Percentiles rank a stretch among this genome's conserved stretches.
phyloP scores from a whole-genome alignment of 2,329 filamentous ascomycete genomes.

The Trichoderma koningii region DNA sequence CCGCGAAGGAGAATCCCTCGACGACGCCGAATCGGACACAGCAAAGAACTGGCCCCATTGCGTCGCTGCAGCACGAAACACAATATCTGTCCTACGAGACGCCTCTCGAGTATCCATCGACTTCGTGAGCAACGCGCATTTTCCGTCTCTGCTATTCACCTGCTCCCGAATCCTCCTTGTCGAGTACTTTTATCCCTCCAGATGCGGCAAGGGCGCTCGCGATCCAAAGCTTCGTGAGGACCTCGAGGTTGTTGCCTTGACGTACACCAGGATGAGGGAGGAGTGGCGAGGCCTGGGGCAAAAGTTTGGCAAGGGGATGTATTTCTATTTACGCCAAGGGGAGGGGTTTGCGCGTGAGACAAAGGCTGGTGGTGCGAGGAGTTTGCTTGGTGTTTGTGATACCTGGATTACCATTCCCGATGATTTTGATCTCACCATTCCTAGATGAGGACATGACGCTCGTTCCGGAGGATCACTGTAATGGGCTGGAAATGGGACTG shows the following conservation, averaged over 20 bases:
- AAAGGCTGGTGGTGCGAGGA: constrained; percentile 30
- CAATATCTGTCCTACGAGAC: constrained; percentile 30
- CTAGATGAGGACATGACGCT: neutral
- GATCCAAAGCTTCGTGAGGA: constrained; percentile 31
- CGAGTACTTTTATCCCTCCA: constrained; percentile 31
- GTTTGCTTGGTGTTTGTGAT: constrained; percentile 30
- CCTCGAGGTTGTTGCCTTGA: constrained; percentile 30
- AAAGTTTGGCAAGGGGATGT: constrained; percentile 33
- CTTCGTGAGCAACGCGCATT: constrained; percentile 31
- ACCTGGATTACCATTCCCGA: constrained; percentile 29
- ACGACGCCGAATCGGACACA: constrained; percentile 22
- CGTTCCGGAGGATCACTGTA: neutral
- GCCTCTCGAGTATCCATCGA: constrained; percentile 28
- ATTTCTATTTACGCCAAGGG: constrained; percentile 30
- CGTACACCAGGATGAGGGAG: constrained; percentile 29
- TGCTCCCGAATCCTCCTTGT: constrained; percentile 30
- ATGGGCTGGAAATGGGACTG: too few relatives aligned
- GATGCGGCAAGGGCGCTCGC: neutral
- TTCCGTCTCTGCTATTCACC: constrained; percentile 30
- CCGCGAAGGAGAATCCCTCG: constrained; percentile 20
- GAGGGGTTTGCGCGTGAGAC: constrained; percentile 21
- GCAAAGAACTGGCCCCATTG: constrained; percentile 34
- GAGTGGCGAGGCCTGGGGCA: constrained; percentile 28
- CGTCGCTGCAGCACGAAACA: constrained; percentile 30
- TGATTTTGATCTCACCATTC: constrained; percentile 15